These are phyloP conservation scores for Pichia scutulata DNA, from an alignment of 805 yeast genomes.

Conservation along the genomic window DNA sequence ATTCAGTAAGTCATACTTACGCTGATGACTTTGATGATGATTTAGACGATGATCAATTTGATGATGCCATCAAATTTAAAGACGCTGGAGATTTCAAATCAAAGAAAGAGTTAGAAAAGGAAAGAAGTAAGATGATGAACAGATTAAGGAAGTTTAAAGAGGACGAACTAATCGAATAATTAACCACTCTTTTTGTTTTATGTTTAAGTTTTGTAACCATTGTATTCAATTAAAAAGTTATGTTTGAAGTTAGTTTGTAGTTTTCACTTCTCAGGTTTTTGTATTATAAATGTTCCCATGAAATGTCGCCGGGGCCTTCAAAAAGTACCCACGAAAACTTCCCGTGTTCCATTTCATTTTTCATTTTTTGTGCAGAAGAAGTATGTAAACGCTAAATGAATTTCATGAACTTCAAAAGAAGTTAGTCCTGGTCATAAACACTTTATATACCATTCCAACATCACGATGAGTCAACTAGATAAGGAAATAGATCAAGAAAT, in stretches of 20 bases:
- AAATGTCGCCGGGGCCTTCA: too few relatives aligned
- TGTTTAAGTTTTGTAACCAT: neutral
- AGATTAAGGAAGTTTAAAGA: constrained; percentile 21
- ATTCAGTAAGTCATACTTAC: constrained; percentile 5
- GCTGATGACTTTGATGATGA: constrained; percentile 6
- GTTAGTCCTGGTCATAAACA: too few relatives aligned
- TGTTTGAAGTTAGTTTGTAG: too few relatives aligned
- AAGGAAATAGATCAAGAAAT: neutral
- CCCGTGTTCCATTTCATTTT: too few relatives aligned
- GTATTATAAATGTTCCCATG: too few relatives aligned
- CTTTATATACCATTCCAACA: neutral
- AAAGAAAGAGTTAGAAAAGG: constrained; percentile 15
- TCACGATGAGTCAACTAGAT: neutral
- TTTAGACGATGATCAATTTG: constrained; percentile 8
- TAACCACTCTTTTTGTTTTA: neutral
- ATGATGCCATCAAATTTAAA: neutral
- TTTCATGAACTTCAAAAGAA: too few relatives aligned
- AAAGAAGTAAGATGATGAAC: constrained; percentile 16
- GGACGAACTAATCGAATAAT: constrained; percentile 10
- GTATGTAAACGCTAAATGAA: too few relatives aligned
- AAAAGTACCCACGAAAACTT: too few relatives aligned
- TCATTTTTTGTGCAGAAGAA: too few relatives aligned
- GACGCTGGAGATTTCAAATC: neutral
- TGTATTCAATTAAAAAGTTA: too few relatives aligned
- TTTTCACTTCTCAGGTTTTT: too few relatives aligned